Percentiles rank a stretch among this genome's conserved stretches.
phyloP scores from a whole-genome alignment of 2,329 filamentous ascomycete genomes.

The Alternaria brassicae region DNA sequence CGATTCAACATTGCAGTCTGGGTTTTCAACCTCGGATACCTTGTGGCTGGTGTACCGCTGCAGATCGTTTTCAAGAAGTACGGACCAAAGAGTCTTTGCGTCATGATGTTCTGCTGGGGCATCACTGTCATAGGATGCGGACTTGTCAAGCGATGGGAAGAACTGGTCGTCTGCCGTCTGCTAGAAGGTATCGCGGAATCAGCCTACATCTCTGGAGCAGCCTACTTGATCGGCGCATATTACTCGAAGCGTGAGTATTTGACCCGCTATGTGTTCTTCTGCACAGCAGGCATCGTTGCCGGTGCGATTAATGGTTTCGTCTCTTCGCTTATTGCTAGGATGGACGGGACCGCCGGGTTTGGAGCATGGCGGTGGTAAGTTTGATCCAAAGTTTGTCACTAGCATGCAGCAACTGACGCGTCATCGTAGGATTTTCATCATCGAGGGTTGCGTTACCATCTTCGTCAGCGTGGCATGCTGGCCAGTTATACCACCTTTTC shows the following conservation, averaged over 20 bases:
- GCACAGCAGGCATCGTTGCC: constrained; percentile 60
- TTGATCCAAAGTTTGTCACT: no score
- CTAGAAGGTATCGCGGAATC: constrained; percentile 44
- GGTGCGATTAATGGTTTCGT: constrained; percentile 65
- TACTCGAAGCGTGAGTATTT: constrained; percentile 63
- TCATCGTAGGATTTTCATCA: constrained; percentile 63
- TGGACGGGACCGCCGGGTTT: constrained; percentile 36
- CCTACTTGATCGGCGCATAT: constrained; percentile 44
- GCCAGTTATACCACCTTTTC: constrained; percentile 59
- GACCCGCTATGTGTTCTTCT: constrained; percentile 61
- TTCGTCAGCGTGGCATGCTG: constrained; percentile 56
- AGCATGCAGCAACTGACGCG: no score
- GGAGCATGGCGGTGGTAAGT: constrained; percentile 41
- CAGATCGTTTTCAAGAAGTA: constrained; percentile 46
- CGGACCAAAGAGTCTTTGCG: constrained; percentile 42
- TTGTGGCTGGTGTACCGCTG: constrained; percentile 45
- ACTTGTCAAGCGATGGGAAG: constrained; percentile 35
- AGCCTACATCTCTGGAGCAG: constrained; percentile 38
- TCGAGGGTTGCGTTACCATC: constrained; percentile 64
- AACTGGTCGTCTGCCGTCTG: constrained; percentile 39
- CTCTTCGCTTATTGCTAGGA: constrained; percentile 51
- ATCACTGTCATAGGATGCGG: constrained; percentile 45
- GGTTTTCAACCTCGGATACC: constrained; percentile 50
- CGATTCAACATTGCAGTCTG: constrained; percentile 49
- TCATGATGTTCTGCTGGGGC: constrained; percentile 48